A percentile compares a stretch with the other conserved stretches of the same genome.
Evolutionary conservation across 176 grass and related monocot species (phyloP).

Genomic region (Oryza coarctata): DNA sequence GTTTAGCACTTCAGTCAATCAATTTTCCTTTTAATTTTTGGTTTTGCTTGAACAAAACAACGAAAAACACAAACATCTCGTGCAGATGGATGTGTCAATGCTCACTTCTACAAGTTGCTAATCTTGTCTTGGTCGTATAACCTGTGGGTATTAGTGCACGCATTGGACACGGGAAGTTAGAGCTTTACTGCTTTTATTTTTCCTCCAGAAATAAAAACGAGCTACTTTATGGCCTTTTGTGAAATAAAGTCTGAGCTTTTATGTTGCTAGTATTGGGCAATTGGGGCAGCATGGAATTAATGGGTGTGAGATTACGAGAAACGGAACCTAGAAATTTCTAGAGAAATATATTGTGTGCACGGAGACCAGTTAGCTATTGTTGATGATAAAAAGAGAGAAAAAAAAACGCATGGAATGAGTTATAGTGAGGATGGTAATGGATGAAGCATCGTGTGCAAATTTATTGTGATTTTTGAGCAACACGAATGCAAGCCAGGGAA

Average conservation of each 20-base stretch:
- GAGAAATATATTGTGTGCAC: neutral
- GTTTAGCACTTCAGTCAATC: neutral
- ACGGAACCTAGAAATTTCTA: neutral
- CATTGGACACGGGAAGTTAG: neutral
- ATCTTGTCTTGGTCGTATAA: conserved; percentile 24
- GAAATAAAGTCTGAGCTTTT: neutral
- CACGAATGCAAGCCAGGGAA: neutral
- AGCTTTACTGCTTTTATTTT: neutral
- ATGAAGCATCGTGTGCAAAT: neutral
- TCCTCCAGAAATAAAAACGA: neutral
- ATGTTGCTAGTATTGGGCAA: neutral
- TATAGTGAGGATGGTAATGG: neutral
- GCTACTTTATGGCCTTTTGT: neutral
- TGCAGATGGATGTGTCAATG: conserved; percentile 9
- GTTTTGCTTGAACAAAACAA: neutral
- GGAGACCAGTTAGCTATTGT: too few species aligned
- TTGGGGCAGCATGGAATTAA: neutral
- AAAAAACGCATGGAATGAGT: neutral
- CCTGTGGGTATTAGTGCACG: neutral
- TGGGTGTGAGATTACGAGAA: neutral
- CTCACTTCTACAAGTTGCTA: neutral
- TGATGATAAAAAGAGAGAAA: neutral
- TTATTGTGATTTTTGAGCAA: neutral
- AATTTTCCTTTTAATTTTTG: neutral
- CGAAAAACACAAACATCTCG: neutral